Conservation (phyloP, 225 moss, liverwort and hornwort genomes). For the Polytrichum formosum region DNA sequence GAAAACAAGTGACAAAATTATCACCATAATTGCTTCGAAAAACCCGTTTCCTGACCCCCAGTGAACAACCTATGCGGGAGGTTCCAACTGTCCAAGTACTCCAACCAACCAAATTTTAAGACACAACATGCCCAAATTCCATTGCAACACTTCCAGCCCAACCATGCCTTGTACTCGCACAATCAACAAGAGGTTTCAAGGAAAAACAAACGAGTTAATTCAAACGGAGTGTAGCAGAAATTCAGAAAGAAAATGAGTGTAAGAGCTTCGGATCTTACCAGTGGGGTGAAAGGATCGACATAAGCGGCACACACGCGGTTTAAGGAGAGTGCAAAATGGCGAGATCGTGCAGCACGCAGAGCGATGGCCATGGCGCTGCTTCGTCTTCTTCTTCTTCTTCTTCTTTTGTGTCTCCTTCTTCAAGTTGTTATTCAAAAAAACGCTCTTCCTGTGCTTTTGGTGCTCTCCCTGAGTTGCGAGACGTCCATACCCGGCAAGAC, state of each 20-base stretch:
- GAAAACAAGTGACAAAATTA: background rate
- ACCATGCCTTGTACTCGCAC: background rate
- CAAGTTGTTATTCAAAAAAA: too few species aligned
- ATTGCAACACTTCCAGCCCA: background rate
- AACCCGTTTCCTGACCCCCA: background rate
- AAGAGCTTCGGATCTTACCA: background rate
- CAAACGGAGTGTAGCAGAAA: background rate
- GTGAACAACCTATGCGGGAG: background rate
- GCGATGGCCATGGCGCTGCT: constrained; percentile 23
- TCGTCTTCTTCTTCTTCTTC: background rate
- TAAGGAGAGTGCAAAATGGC: constrained; percentile 17
- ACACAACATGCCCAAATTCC: background rate
- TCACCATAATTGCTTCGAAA: background rate
- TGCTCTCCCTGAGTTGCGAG: too few species aligned
- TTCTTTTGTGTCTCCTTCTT: too few species aligned
- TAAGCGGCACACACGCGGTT: constrained; percentile 8
- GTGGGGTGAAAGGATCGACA: background rate
- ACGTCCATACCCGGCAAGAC: too few species aligned
- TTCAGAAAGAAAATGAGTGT: background rate
- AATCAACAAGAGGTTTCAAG: background rate
- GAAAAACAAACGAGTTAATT: background rate
- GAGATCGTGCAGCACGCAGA: constrained; percentile 16
- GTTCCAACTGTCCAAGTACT: background rate
- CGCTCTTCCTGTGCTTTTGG: too few species aligned
- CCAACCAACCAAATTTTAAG: background rate